Evolutionary conservation across 2,329 filamentous ascomycete genomes (phyloP).

Genomic region (Byssothecium circinans): DNA sequence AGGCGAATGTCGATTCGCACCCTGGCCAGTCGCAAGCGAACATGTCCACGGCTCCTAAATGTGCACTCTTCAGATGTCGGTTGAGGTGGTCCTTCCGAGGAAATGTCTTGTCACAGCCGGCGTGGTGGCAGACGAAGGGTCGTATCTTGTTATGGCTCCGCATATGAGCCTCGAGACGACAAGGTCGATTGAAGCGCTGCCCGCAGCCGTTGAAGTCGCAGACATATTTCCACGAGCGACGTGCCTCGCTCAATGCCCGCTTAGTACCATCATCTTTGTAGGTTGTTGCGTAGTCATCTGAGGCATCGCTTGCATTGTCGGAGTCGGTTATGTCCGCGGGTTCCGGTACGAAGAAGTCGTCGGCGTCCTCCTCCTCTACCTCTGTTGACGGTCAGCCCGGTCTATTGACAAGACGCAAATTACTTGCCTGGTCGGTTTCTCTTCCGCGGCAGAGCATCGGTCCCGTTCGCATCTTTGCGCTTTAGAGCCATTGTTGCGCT

Average conservation of each 20-base stretch:
- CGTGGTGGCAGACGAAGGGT: slow-evolving; percentile 71
- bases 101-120: slow-evolving; percentile 79
- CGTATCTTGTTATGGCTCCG: slow-evolving; percentile 85
- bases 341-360: background rate
- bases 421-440: slow-evolving; percentile 28
- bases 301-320: slow-evolving; percentile 13
- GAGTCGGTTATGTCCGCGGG: background rate
- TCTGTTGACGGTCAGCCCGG: background rate
- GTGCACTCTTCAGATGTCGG: slow-evolving; percentile 81
- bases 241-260: slow-evolving; percentile 43
- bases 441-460: slow-evolving; percentile 18
- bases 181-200: slow-evolving; percentile 86
- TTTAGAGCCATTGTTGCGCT: slow-evolving; percentile 30
- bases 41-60: slow-evolving; percentile 62
- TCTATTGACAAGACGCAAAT: background rate
- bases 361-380: background rate
- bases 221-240: slow-evolving; percentile 71
- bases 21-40: slow-evolving; percentile 71
- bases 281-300: slow-evolving; percentile 26
- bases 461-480: slow-evolving; percentile 22
- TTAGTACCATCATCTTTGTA: slow-evolving; percentile 32
- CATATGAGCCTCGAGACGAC: slow-evolving; percentile 73
- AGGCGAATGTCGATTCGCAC: slow-evolving; percentile 81
- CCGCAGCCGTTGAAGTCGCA: slow-evolving; percentile 75
- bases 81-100: slow-evolving; percentile 83